Conservation (phyloP, 345 rosid species). For the Lagerstroemia speciosa region DNA sequence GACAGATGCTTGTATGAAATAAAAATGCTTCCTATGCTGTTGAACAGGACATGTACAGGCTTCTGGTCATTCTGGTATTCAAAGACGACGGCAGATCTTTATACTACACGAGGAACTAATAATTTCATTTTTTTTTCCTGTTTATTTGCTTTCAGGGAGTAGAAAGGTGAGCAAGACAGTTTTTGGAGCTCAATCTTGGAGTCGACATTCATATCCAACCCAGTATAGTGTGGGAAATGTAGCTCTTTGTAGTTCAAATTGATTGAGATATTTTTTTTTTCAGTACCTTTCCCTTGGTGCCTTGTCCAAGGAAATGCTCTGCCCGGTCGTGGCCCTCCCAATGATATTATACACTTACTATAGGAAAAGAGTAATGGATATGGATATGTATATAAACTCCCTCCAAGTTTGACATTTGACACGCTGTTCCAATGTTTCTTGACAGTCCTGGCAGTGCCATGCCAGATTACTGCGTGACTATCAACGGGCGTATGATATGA, state of each 20-base stretch:
- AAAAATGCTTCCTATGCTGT: neutral
- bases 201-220: neutral
- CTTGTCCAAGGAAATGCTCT: neutral
- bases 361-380: no score
- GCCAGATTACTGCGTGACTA: no score
- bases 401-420: no score
- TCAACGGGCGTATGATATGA: no score
- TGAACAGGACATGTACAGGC: neutral
- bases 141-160: conserved; percentile 1
- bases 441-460: no score
- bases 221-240: neutral
- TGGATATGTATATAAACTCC: no score
- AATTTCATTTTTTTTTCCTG: no score
- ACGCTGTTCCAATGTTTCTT: no score
- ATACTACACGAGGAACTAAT: no score
- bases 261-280: no score
- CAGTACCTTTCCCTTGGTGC: neutral
- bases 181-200: neutral
- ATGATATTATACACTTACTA: neutral
- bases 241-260: neutral
- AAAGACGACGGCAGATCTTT: no score
- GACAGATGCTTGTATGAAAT: neutral
- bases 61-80: no score
- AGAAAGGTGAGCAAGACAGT: neutral
- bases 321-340: neutral